phyloP scores from a whole-genome alignment of 129 eudicot genomes.

The Oenanthe sinensis region DNA sequence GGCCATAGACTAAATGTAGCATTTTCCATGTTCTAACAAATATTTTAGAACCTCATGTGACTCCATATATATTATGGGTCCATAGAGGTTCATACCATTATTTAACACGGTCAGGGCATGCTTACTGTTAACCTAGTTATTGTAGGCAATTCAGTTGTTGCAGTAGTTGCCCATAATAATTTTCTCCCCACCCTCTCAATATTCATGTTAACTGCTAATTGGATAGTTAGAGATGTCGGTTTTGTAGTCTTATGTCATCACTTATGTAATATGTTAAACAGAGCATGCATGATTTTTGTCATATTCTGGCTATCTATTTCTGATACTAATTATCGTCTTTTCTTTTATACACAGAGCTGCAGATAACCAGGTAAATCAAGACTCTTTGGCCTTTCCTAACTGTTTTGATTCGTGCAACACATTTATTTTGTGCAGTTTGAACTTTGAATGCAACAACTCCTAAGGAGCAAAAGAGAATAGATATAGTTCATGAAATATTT shows the following conservation, averaged over 20 bases:
- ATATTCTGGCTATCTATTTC: neutral
- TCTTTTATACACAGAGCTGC: conserved; percentile 54
- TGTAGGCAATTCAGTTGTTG: neutral
- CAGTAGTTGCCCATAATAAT: neutral
- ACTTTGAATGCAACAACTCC: too few species aligned
- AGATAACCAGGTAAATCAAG: conserved; percentile 69
- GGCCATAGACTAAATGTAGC: neutral
- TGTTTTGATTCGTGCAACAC: neutral
- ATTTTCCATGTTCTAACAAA: neutral
- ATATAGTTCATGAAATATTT: neutral
- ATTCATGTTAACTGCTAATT: neutral
- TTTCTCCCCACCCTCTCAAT: neutral
- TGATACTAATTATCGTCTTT: conserved; percentile 1
- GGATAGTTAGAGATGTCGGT: neutral
- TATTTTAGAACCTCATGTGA: neutral
- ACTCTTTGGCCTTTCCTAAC: neutral
- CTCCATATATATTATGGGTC: neutral
- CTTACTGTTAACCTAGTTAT: neutral
- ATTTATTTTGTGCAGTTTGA: neutral
- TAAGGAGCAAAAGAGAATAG: neutral
- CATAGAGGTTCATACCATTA: neutral
- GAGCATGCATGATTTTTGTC: neutral
- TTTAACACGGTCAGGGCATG: neutral
- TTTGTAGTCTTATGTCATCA: neutral
- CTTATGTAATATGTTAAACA: neutral